Conservation (phyloP, 106 monocot species). For the Dioscorea zingiberensis region DNA sequence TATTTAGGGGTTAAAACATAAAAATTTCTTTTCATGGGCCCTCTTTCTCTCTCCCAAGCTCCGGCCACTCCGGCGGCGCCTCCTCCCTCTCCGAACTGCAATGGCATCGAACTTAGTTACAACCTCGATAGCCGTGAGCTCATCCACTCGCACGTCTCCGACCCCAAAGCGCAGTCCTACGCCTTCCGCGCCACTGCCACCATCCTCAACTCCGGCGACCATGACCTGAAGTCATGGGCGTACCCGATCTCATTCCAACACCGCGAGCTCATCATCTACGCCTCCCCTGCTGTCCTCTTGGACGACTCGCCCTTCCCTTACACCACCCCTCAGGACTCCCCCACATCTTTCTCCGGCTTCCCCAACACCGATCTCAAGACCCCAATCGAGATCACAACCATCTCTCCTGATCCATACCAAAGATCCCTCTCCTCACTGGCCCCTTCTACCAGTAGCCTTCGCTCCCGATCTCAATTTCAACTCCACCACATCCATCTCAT, state of each 20-base stretch:
- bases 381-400: constrained; percentile 80
- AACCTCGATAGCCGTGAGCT: background rate
- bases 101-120: constrained; percentile 48
- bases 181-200: constrained; percentile 28
- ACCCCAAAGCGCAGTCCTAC: constrained; percentile 37
- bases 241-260: constrained; percentile 30
- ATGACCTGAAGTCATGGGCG: constrained; percentile 42
- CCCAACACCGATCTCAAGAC: constrained; percentile 71
- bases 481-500: constrained; percentile 8
- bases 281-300: constrained; percentile 43
- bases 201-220: constrained; percentile 43
- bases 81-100: constrained; percentile 45
- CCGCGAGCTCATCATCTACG: constrained; percentile 65
- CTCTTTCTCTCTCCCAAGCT: background rate
- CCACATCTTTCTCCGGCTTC: too few species aligned
- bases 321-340: too few species aligned
- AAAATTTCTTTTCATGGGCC: too few species aligned
- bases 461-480: too few species aligned
- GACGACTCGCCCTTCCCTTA: too few species aligned
- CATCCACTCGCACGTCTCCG: constrained; percentile 38
- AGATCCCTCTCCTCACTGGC: constrained; percentile 39
- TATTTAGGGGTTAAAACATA: too few species aligned
- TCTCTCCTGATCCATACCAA: constrained; percentile 39
- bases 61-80: constrained; percentile 9
- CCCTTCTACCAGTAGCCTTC: constrained; percentile 20